Base-by-base conservation (phyloP, 306 rosid species). In the Malus sylvestris region DNA sequence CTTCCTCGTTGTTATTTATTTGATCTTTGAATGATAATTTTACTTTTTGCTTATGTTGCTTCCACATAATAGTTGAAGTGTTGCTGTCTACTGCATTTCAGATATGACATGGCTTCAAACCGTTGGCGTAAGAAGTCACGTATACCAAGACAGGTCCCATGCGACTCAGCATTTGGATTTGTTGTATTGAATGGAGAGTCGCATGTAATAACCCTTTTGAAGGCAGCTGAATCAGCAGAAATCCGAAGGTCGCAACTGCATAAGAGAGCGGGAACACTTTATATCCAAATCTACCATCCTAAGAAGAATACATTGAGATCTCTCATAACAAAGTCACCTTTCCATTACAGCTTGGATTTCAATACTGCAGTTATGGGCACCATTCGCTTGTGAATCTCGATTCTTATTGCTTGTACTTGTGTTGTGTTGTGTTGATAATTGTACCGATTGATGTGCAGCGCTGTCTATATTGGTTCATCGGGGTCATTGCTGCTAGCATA, bases 291-390 rank as follows among this genome's bases (percentile, higher is more conserved):
- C 74, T 92, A 92, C 80, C 78, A 89, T 78, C 93, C 93, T 4
- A 79, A 79, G 87, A 83, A 77, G 90, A 95, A 84, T 88, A 67
- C 83, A 1, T 90, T 97, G 97, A 90, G 98, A 87, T 76, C 85
- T 27, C 79, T 90, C 19, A 52, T 75, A 44, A 81, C 93, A 11
- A 87, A 87, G 74, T 88, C 89, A 4, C 98, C 98, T 30, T 89
- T 92, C 88, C 71, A 78, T n/a, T 59, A 71, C 76, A 78, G 68
- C 45, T 32, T 86, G 71, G 92, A 92, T 83, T 86, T 92, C 25
- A 85, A 78, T 64, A 79, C 77, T 46, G 86, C 92, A 55, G 93
- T 88, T 27, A 68, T 92, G 81, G 81, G 97, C 87, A 83, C 90
- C 70, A 83, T 94, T 64, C 76, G 64, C 70, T 62, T 92, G 75